Conservation (phyloP, 371 early-diverging fungal genomes). For the Batrachochytrium dendrobatidis region DNA sequence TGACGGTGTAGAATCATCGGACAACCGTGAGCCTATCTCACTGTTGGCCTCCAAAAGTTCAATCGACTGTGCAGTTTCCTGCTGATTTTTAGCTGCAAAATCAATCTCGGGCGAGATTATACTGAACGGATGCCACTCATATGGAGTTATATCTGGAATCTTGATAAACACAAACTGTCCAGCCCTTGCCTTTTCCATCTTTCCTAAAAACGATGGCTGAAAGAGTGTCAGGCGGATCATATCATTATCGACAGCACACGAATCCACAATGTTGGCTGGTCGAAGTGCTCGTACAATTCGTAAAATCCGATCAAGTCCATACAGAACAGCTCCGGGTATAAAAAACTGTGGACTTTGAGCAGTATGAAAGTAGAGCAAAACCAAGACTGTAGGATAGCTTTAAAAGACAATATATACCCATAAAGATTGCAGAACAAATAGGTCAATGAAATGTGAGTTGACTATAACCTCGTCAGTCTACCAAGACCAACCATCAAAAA, state of each 20-base stretch:
- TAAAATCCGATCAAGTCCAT: background rate
- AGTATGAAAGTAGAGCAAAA: background rate
- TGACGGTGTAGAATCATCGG: too few relatives aligned
- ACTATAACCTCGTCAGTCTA: too few relatives aligned
- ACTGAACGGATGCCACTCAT: slow-evolving; percentile 1
- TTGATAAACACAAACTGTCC: background rate
- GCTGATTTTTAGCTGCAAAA: background rate
- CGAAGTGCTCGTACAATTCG: background rate
- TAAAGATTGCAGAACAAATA: too few relatives aligned
- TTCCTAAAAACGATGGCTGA: background rate
- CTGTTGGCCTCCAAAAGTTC: background rate
- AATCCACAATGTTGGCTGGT: background rate
- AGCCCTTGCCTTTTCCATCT: background rate
- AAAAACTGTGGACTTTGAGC: background rate
- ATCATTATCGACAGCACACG: background rate
- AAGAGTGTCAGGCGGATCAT: background rate
- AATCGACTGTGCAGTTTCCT: background rate
- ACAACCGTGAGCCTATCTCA: background rate
- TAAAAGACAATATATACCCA: too few relatives aligned
- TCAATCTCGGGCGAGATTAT: background rate
- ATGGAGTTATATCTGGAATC: background rate
- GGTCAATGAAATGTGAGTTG: too few relatives aligned
- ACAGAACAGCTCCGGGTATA: background rate
- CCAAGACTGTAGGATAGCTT: background rate
- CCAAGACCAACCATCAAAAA: too few relatives aligned